Evolutionary conservation across 2,329 filamentous ascomycete species (phyloP), one percentile per base, ranked within the genome.

Genomic region (Fusarium sp.): DNA sequence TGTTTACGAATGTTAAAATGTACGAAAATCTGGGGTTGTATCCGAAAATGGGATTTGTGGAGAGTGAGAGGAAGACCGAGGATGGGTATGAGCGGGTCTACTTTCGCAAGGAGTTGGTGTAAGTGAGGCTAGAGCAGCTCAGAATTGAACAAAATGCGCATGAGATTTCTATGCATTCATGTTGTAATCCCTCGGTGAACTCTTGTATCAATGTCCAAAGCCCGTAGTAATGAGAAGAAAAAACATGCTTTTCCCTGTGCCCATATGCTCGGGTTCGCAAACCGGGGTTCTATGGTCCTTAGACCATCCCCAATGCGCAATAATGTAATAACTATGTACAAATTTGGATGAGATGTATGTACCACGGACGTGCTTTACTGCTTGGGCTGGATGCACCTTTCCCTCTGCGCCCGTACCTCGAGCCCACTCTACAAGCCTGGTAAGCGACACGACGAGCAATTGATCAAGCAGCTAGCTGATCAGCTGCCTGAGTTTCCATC

Each of bases 1-100:
- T 81, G 11, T 81, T 72, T 34, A 78, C 76, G 1, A 81, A 78
- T 34, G 75, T 78, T 10, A 77, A 72, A 48, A 81, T 81, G 73
- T 74, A 75, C 34, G 80, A 81, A 18, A 78, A 79, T 28, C 34
- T 78, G 13, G 61, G 22, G 0, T 34, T 78, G 11, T 78, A 78
- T 43, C 33, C 53, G 0, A 77, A 72, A 34, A 69, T 78, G 73
- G 79, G 79, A 0, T 81, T 79, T 20, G n/a, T 53, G 0, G 77
- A 81, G 60, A 75, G 63, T 4, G 79, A 51, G 10, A 66, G 78
- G 13, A 72, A 53, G 36, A 71, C 42, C 0, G 79, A 80, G 15
- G 72, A 75, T 14, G 79, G 79, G 0, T 80, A 76, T 43, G 71
- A 79, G 7, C 67, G 79, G 4, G 79, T 81, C 0, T 81, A 77